Percentiles rank a stretch among this genome's conserved stretches.
phyloP scores from a whole-genome alignment of 257 asterid species.

The Fraxinus pennsylvanica region DNA sequence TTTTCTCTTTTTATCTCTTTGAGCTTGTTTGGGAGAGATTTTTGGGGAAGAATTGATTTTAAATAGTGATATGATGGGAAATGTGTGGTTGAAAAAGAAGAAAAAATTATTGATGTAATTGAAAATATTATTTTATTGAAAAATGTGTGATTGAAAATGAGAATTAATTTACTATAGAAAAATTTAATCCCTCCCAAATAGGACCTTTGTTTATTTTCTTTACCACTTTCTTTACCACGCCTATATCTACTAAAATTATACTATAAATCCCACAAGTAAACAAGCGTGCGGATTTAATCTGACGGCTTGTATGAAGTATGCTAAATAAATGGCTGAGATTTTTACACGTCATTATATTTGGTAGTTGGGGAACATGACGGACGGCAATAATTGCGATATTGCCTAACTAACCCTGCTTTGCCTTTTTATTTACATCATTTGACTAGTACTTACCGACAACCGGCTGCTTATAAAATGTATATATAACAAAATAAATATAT shows the following conservation, averaged over 20 bases:
- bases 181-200: no score
- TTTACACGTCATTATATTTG: conserved; percentile 24
- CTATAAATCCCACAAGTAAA: neutral
- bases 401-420: neutral
- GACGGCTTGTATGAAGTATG: conserved; percentile 14
- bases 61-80: no score
- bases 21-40: no score
- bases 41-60: no score
- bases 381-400: conserved; percentile 28
- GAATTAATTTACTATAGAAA: no score
- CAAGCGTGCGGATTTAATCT: conserved; percentile 25
- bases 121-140: no score
- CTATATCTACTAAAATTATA: conserved; percentile 44
- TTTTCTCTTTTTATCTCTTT: conserved; percentile 26
- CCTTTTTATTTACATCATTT: neutral
- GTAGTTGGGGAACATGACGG: conserved; percentile 38
- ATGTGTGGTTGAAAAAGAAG: no score
- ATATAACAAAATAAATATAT: no score
- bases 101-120: no score
- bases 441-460: neutral
- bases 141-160: no score
- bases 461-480: neutral
- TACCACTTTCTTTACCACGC: conserved; percentile 45
- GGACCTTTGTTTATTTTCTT: conserved; percentile 9
- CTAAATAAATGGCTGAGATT: neutral